phyloP scores from a whole-genome alignment of 2,329 filamentous ascomycete species.

The Fusarium continuum region DNA sequence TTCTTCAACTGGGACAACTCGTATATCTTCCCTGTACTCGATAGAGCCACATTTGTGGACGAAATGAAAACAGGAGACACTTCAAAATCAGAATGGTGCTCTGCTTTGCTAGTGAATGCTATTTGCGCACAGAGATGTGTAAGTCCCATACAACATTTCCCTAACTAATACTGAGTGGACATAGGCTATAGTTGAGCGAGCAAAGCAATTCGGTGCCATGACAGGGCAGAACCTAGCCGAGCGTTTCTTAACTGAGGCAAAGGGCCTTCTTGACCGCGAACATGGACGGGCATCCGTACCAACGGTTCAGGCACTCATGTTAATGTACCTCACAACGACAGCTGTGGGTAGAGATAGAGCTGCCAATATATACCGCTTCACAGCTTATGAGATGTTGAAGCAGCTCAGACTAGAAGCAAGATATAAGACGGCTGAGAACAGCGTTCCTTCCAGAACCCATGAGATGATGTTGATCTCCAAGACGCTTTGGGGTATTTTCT shows the following conservation, averaged over 20 bases:
- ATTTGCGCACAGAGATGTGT: not conserved
- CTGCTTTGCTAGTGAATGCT: not conserved
- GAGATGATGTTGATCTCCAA: not conserved
- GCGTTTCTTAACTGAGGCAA: not conserved
- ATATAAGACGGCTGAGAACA: not conserved
- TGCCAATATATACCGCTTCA: not conserved
- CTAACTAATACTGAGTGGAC: not conserved
- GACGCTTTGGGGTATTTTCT: not conserved
- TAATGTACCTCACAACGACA: not conserved
- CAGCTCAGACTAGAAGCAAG: not conserved
- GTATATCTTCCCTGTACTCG: not conserved
- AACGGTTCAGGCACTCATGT: not conserved
- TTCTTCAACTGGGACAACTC: not conserved
- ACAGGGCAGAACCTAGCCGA: not conserved
- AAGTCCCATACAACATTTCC: no score
- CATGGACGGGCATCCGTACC: not conserved
- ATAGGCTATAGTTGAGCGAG: conserved; percentile 3
- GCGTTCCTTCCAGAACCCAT: not conserved
- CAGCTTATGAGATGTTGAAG: not conserved
- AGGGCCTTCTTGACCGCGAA: not conserved
- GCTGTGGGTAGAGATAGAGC: not conserved
- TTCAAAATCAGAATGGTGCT: not conserved
- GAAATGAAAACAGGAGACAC: not conserved
- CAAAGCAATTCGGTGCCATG: not conserved
- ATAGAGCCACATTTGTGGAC: not conserved